phyloP scores from a whole-genome alignment of 139 green algal genomes.

The Diplosphaera chodatii region DNA sequence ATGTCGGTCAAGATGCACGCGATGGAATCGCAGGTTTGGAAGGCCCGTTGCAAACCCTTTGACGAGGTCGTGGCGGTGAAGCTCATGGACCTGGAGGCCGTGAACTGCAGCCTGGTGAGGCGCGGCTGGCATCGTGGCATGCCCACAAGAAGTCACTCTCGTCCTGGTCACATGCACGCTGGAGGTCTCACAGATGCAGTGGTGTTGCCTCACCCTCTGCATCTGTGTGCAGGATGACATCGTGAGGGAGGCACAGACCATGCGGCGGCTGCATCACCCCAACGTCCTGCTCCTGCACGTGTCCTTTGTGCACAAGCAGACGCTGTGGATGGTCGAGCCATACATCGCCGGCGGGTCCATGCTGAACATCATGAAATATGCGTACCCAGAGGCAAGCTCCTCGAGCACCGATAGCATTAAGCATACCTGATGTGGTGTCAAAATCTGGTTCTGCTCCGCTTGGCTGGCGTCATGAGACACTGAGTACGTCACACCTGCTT shows the following conservation, averaged over 20 bases:
- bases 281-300: slow-evolving; percentile 92
- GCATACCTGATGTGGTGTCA: too few relatives aligned
- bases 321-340: slow-evolving; percentile 91
- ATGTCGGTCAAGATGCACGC: too few relatives aligned
- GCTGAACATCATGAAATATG: slow-evolving; percentile 92
- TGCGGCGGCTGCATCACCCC: slow-evolving; percentile 86
- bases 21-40: slow-evolving; percentile 81
- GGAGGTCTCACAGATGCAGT: not conserved
- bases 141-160: too few relatives aligned
- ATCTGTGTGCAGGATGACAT: slow-evolving; percentile 97
- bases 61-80: slow-evolving; percentile 90
- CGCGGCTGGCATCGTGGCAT: not conserved
- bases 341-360: slow-evolving; percentile 74
- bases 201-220: too few relatives aligned
- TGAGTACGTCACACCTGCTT: too few relatives aligned
- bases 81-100: slow-evolving; percentile 90
- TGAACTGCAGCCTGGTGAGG: slow-evolving; percentile 73
- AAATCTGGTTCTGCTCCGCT: too few relatives aligned
- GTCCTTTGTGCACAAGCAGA: slow-evolving; percentile 83
- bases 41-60: slow-evolving; percentile 63
- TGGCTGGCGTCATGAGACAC: too few relatives aligned
- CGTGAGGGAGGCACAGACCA: slow-evolving; percentile 89
- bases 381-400: slow-evolving; percentile 52
- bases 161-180: too few relatives aligned
- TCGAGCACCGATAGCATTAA: not conserved